Evolutionary conservation across 352 stramenopile species (phyloP).

Genomic region (Phytophthora quininea): DNA sequence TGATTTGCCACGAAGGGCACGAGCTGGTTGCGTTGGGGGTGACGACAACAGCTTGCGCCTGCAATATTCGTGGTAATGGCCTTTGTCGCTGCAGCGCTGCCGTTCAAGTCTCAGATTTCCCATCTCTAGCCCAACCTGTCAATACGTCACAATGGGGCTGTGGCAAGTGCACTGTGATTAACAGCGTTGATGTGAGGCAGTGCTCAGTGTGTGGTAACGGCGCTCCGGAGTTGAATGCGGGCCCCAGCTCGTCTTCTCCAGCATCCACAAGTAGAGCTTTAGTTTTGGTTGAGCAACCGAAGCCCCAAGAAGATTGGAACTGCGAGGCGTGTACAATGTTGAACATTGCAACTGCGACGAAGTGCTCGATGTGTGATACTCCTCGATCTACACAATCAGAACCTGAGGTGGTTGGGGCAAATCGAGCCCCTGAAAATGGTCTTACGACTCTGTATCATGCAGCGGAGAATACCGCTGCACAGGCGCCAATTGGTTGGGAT

Average conservation of each 20-base stretch:
- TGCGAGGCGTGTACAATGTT: constrained; percentile 84
- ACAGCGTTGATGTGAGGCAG: constrained; percentile 49
- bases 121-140: constrained; percentile 42
- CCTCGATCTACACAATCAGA: constrained; percentile 31
- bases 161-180: constrained; percentile 85
- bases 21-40: constrained; percentile 81
- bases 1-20: constrained; percentile 81
- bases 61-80: constrained; percentile 53
- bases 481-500: constrained; percentile 9
- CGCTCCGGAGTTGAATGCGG: constrained; percentile 18
- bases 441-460: constrained; percentile 76
- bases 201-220: constrained; percentile 74
- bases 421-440: constrained; percentile 43
- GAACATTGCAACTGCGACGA: constrained; percentile 56
- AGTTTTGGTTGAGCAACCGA: constrained; percentile 41
- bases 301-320: constrained; percentile 56
- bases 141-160: constrained; percentile 74
- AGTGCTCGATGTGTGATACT: constrained; percentile 82
- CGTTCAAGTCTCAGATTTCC: constrained; percentile 45
- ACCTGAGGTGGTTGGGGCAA: constrained; percentile 23
- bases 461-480: constrained; percentile 52
- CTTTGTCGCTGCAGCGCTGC: constrained; percentile 59
- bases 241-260: constrained; percentile 3
- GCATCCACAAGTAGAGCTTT: constrained; percentile 61
- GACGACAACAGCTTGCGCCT: constrained; percentile 74